phyloP scores from a whole-genome alignment of 2,329 filamentous ascomycete genomes.

The Talaromyces albobiverticillius region DNA sequence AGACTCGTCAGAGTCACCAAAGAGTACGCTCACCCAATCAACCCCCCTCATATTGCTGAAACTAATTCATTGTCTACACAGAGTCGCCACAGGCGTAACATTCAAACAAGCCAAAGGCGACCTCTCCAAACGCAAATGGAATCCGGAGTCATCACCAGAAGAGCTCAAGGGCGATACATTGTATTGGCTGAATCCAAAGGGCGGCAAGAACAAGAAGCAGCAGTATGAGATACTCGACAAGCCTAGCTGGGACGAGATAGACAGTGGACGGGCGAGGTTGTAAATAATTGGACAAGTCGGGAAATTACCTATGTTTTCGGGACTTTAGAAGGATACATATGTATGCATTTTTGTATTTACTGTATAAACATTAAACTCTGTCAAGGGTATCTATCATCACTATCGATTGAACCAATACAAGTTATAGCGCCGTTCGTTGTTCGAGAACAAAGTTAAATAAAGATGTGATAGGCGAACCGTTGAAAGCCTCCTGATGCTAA shows the following conservation, averaged over 20 bases:
- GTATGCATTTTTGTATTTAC: neutral
- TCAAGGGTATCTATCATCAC: neutral
- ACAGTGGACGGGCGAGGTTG: constrained; percentile 43
- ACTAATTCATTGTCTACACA: constrained; percentile 19
- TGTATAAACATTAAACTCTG: neutral
- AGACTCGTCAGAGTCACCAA: constrained; percentile 46
- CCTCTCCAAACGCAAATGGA: constrained; percentile 43
- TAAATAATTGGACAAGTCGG: no score
- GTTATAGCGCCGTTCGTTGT: neutral
- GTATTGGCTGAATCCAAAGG: constrained; percentile 41
- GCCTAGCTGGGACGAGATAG: constrained; percentile 40
- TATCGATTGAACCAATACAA: neutral
- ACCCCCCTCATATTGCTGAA: neutral
- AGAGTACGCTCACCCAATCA: constrained; percentile 32
- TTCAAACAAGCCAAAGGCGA: constrained; percentile 51
- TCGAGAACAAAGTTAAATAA: neutral
- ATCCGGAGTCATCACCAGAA: constrained; percentile 19
- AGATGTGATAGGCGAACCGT: neutral
- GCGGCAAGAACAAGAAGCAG: neutral
- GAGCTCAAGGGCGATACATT: constrained; percentile 36
- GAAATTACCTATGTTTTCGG: no score
- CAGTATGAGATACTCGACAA: constrained; percentile 38
- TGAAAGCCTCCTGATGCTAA: neutral
- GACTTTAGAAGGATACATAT: no score
- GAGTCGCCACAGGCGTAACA: constrained; percentile 47